phyloP scores from a whole-genome alignment of 768 basidiomycete species.

The Mycena crocata region DNA sequence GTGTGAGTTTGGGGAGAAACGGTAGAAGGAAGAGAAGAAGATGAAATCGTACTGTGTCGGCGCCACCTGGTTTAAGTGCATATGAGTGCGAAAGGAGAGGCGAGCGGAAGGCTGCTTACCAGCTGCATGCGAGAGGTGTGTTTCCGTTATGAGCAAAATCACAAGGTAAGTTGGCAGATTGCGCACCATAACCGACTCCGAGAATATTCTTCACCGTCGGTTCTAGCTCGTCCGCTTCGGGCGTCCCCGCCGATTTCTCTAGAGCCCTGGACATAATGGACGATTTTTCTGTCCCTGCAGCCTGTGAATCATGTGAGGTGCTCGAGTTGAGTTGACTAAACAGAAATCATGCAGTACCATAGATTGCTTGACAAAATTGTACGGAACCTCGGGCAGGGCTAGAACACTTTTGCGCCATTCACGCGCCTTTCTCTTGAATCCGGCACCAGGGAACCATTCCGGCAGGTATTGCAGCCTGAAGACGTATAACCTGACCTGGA shows the following conservation, averaged over 20 bases:
- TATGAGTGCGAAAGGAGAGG: neutral
- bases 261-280: constrained; percentile 30
- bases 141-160: too few species aligned
- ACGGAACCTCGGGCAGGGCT: constrained; percentile 41
- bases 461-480: constrained; percentile 49
- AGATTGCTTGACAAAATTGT: constrained; percentile 21
- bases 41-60: constrained; percentile 14
- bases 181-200: constrained; percentile 11
- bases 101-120: neutral
- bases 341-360: neutral
- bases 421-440: constrained; percentile 48
- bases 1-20: too few species aligned
- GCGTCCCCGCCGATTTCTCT: constrained; percentile 23
- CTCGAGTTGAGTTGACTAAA: neutral
- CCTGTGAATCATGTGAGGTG: neutral
- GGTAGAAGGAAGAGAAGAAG: too few species aligned
- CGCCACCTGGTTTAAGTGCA: neutral
- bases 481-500: neutral
- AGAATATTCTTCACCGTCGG: constrained; percentile 5
- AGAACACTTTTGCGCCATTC: constrained; percentile 35
- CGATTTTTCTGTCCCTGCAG: constrained; percentile 27
- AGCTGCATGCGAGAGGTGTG: too few species aligned
- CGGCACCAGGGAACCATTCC: constrained; percentile 49
- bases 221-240: neutral
- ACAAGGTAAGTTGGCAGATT: too few species aligned